Conservation (phyloP, 345 rosid genomes). For the Pseudoturritis turrita region DNA sequence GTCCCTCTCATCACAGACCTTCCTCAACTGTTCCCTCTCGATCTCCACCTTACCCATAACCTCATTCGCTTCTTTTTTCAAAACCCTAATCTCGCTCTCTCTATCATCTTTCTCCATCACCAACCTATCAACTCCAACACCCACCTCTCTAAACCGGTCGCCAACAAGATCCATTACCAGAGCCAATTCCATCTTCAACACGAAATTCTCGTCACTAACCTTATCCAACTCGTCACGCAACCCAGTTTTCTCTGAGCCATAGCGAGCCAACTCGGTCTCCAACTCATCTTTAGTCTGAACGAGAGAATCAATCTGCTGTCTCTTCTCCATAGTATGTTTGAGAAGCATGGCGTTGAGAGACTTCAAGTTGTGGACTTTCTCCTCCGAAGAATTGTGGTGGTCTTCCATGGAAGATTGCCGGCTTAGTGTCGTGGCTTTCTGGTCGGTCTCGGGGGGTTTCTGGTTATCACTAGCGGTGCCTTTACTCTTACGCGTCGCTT, state of each 20-base stretch:
- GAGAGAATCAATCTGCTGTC: slow-evolving; percentile 51
- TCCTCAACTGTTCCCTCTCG: slow-evolving; percentile 28
- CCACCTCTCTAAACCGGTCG: slow-evolving; percentile 38
- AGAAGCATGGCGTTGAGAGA: slow-evolving; percentile 54
- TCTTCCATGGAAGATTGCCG: slow-evolving; percentile 37
- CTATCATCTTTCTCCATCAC: slow-evolving; percentile 32
- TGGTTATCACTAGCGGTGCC: not conserved
- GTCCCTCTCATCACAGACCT: slow-evolving; percentile 46
- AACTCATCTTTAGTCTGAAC: slow-evolving; percentile 32
- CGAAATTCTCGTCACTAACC: slow-evolving; percentile 36
- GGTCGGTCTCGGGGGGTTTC: not conserved
- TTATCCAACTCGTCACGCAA: slow-evolving; percentile 35
- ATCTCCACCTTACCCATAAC: slow-evolving; percentile 30
- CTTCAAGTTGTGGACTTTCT: slow-evolving; percentile 50
- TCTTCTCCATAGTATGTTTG: slow-evolving; percentile 46
- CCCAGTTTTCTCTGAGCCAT: slow-evolving; percentile 20
- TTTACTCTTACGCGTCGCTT: slow-evolving; percentile 14
- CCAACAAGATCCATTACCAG: slow-evolving; percentile 38
- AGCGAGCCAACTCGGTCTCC: slow-evolving; percentile 43
- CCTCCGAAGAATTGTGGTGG: slow-evolving; percentile 18
- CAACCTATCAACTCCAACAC: slow-evolving; percentile 29
- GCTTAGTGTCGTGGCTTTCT: slow-evolving; percentile 15
- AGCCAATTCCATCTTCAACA: slow-evolving; percentile 41
- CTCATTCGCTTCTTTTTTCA: slow-evolving; percentile 34
- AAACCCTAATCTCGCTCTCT: slow-evolving; percentile 34